phyloP scores from a whole-genome alignment of 139 green algal genomes.

The Haematococcus lacustris region DNA sequence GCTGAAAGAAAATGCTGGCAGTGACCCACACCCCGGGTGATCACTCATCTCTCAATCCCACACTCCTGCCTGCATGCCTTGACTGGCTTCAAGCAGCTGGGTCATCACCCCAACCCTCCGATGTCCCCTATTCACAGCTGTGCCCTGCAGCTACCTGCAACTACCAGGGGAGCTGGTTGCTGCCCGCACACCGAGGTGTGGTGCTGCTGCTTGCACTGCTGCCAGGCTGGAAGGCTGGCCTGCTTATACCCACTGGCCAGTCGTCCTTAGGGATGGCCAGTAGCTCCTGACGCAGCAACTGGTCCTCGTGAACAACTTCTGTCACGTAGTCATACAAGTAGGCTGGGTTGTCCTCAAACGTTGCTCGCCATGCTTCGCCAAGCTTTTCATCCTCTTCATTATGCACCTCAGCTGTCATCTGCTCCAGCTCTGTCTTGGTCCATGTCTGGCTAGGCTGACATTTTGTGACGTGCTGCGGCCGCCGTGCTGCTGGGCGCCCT shows the following conservation, averaged over 20 bases:
- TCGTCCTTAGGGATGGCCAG: not conserved
- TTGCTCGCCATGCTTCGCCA: not conserved
- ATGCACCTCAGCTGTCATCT: constrained; percentile 6
- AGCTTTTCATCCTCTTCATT: constrained; percentile 3
- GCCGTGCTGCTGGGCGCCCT: no score
- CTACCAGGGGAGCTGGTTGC: not conserved
- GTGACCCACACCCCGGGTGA: not conserved
- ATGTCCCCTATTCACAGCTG: not conserved
- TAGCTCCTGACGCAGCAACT: constrained; percentile 5
- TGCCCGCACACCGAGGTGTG: not conserved
- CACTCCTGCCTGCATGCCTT: not conserved
- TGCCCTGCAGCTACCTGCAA: not conserved
- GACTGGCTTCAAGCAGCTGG: not conserved
- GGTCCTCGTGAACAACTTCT: not conserved
- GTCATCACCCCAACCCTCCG: not conserved
- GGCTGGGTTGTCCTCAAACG: constrained; percentile 7
- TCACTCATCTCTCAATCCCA: not conserved
- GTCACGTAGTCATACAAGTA: constrained; percentile 12
- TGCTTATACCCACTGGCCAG: constrained; percentile 4
- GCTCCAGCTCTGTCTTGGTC: constrained; percentile 10
- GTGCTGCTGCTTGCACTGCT: not conserved
- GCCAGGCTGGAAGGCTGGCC: not conserved
- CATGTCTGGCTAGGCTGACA: no score
- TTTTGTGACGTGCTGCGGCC: no score
- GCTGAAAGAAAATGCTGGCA: not conserved